A percentile compares a stretch with the other conserved stretches of the same genome.
Conservation (phyloP, 169 alveolate genomes). For the Eimeria nieschulzi region DNA sequence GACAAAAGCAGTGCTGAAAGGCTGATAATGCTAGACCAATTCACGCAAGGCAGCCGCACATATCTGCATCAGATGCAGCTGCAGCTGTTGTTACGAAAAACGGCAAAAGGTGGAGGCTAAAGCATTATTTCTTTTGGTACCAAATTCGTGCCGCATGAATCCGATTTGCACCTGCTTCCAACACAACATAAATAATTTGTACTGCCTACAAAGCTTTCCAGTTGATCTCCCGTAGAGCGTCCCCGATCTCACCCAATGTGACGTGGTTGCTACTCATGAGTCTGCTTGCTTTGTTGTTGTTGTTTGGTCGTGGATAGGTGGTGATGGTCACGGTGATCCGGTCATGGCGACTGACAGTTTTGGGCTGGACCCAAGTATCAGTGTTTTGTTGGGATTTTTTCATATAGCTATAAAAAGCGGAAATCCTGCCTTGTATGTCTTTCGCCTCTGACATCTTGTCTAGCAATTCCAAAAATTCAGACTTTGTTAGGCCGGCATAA, state of each 20-base stretch:
- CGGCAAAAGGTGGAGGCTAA: no score
- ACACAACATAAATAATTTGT: no score
- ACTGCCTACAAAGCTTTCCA: no score
- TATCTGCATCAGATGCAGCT: no score
- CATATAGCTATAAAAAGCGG: background rate
- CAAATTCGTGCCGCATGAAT: no score
- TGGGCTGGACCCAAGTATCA: background rate
- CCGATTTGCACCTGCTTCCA: no score
- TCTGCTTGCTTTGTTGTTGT: background rate
- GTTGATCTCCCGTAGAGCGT: background rate
- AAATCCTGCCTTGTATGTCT: background rate
- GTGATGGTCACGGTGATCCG: background rate
- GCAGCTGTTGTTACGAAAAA: no score
- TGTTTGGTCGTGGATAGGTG: conserved; percentile 3
- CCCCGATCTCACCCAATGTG: background rate
- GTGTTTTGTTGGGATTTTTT: background rate
- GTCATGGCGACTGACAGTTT: background rate
- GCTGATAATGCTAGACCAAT: no score
- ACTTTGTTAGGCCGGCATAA: background rate
- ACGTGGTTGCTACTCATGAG: background rate
- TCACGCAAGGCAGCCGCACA: no score
- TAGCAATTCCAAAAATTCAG: background rate
- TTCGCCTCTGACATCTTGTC: background rate
- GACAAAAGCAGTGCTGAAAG: no score
- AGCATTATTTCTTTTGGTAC: no score